Percentiles rank a stretch among this genome's conserved stretches.
Conservation (phyloP, 805 yeast species). For the Schwanniomyces pseudopolymorphus region DNA sequence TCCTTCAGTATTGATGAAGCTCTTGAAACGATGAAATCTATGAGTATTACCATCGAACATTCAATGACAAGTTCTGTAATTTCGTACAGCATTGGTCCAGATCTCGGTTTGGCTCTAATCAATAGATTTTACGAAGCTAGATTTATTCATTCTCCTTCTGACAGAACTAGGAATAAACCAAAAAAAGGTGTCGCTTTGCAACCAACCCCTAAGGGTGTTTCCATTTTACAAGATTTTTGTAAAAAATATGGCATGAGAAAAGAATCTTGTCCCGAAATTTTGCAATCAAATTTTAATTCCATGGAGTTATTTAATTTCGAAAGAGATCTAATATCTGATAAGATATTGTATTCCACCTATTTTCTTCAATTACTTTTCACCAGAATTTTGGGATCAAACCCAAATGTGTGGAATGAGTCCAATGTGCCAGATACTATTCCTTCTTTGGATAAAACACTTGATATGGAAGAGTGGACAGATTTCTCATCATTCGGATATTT, state of each 20-base stretch:
- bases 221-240: slow-evolving; percentile 62
- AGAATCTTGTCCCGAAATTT: slow-evolving; percentile 40
- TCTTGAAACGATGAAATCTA: slow-evolving; percentile 45
- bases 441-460: slow-evolving; percentile 28
- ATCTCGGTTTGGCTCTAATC: slow-evolving; percentile 48
- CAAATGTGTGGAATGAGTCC: slow-evolving; percentile 68
- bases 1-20: slow-evolving; percentile 57
- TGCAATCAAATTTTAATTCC: slow-evolving; percentile 62
- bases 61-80: slow-evolving; percentile 52
- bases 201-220: slow-evolving; percentile 90
- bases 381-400: slow-evolving; percentile 60
- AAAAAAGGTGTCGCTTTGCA: slow-evolving; percentile 53
- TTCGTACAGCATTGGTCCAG: slow-evolving; percentile 52
- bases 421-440: slow-evolving; percentile 51
- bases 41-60: slow-evolving; percentile 50
- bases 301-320: slow-evolving; percentile 71
- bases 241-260: slow-evolving; percentile 51
- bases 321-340: slow-evolving; percentile 57
- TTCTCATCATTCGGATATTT: not conserved
- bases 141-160: slow-evolving; percentile 72
- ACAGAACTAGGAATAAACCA: slow-evolving; percentile 58
- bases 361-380: slow-evolving; percentile 65
- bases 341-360: slow-evolving; percentile 58
- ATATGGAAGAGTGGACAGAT: slow-evolving; percentile 10
- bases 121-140: slow-evolving; percentile 57